These are phyloP conservation scores for Cutaneotrichosporon cutaneum DNA, from an alignment of 1,284 basidiomycete species.

Conservation along the genomic window DNA sequence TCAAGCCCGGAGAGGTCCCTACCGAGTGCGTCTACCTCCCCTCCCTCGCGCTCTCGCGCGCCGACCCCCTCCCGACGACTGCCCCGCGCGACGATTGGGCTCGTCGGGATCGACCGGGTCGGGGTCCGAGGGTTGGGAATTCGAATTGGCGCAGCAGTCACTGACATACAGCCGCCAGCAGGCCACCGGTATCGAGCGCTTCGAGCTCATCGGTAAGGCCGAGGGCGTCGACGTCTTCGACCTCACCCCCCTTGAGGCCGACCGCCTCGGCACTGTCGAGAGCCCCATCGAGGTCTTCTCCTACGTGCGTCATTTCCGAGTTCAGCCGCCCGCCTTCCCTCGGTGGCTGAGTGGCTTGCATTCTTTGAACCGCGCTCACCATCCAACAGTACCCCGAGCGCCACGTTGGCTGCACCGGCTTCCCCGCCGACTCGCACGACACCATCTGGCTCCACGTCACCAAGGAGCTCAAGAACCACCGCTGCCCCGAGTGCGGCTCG, in stretches of 20 bases:
- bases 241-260: conserved; percentile 78
- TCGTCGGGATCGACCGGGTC: not conserved
- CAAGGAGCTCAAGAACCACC: conserved; percentile 62
- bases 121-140: not conserved
- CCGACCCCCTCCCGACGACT: not conserved
- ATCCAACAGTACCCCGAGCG: conserved; percentile 67
- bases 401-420: conserved; percentile 86
- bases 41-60: not conserved
- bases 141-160: not conserved
- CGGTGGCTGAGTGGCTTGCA: not conserved
- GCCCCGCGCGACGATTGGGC: not conserved
- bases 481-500: conserved; percentile 84
- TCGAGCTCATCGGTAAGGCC: conserved; percentile 84
- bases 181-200: conserved; percentile 93
- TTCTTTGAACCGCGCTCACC: conserved; percentile 10
- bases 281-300: conserved; percentile 87
- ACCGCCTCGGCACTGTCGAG: conserved; percentile 80
- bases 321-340: not conserved
- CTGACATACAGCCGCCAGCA: conserved; percentile 63
- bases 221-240: conserved; percentile 92
- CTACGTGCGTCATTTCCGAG: conserved; percentile 62
- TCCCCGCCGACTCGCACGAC: conserved; percentile 88
- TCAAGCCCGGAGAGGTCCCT: conserved; percentile 40
- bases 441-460: conserved; percentile 75
- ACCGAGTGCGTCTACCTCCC: conserved; percentile 44